Conservation (phyloP, 768 basidiomycete genomes). For the Suillus cothurnatus region DNA sequence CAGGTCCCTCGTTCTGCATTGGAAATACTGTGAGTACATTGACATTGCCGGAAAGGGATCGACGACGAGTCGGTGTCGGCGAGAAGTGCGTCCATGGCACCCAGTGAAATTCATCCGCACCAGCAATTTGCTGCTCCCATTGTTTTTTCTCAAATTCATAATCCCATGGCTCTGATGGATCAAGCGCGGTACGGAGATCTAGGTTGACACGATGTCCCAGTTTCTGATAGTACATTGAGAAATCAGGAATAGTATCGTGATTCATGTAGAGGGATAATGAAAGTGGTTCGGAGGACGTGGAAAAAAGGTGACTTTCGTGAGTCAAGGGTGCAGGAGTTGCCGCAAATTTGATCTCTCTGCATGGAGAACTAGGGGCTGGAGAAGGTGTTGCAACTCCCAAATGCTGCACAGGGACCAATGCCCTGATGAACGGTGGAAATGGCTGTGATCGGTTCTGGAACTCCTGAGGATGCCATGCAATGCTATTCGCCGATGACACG, state of each 20-base stretch:
- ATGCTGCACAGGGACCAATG: background rate
- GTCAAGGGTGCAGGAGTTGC: background rate
- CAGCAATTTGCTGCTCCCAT: background rate
- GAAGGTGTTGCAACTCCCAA: accelerated
- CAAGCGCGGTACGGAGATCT: background rate
- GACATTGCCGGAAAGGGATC: background rate
- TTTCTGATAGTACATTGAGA: conserved; percentile 7
- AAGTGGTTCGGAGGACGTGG: conserved; percentile 7
- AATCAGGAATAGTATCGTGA: background rate
- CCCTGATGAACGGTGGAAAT: background rate
- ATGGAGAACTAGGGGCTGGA: background rate
- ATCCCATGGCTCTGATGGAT: conserved; percentile 19
- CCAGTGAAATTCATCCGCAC: conserved; percentile 11
- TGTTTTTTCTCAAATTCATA: background rate
- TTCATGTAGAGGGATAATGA: background rate
- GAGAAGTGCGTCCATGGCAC: background rate
- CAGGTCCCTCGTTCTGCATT: background rate
- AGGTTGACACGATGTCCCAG: background rate
- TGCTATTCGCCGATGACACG: too few species aligned
- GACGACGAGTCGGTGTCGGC: too few species aligned
- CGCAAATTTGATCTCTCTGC: conserved; percentile 13
- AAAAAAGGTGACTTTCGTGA: background rate
- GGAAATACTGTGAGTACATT: conserved; percentile 10
- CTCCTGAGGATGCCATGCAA: background rate
- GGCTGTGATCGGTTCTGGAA: background rate